Percentiles rank a stretch among this genome's conserved stretches.
These are phyloP conservation scores for Rozella allomycis DNA, from an alignment of 371 early-diverging fungal species.

Conservation along the genomic window DNA sequence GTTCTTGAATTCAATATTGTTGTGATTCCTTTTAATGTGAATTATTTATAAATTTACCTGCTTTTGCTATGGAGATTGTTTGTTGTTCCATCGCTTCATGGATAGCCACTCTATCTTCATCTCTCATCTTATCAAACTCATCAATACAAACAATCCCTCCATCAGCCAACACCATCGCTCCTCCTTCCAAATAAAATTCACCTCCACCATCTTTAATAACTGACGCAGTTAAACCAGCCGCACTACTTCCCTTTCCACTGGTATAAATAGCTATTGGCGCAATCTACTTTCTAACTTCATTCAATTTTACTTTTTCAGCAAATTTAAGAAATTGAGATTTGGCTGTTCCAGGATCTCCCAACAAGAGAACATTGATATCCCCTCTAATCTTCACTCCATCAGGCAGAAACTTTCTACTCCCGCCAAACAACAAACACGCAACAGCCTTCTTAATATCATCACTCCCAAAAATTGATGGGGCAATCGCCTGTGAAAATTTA, in stretches of 20 bases:
- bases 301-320: conserved; percentile 55
- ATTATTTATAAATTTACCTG: no score
- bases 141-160: conserved; percentile 99
- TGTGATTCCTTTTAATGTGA: no score
- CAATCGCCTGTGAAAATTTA: conserved; percentile 69
- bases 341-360: conserved; percentile 99
- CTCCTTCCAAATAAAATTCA: conserved; percentile 97
- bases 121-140: conserved; percentile 99
- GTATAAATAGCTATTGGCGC: conserved; percentile 90
- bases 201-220: conserved; percentile 52
- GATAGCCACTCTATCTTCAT: conserved; percentile 97
- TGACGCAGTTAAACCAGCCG: conserved; percentile 72
- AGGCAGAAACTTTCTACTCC: conserved; percentile 80
- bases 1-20: conserved; percentile 96
- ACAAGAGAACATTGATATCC: conserved; percentile 94
- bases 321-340: conserved; percentile 98
- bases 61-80: conserved; percentile 99
- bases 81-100: conserved; percentile 99
- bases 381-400: conserved; percentile 94
- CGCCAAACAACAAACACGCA: conserved; percentile 91
- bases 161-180: conserved; percentile 99
- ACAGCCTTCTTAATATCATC: conserved; percentile 93
- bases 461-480: conserved; percentile 90
- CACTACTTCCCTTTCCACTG: conserved; percentile 65
- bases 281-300: conserved; percentile 14